Base-by-base conservation (phyloP, 1,284 basidiomycete genomes). In the Puccinia novopanici region DNA sequence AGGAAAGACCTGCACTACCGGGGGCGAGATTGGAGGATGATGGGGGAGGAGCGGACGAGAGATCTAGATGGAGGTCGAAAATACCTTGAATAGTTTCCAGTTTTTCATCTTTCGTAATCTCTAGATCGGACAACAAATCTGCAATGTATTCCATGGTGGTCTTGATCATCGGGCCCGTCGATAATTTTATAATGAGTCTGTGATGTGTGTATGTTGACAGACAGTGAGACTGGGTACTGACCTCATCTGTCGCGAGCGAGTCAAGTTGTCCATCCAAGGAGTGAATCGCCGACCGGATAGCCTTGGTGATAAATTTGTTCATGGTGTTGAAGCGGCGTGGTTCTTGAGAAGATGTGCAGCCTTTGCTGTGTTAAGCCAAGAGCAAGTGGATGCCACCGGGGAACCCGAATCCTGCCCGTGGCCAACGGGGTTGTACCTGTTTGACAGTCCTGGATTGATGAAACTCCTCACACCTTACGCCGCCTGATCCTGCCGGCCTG, bases 31-130 rank as follows among this genome's bases (percentile, higher is more conserved):
- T 34, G 34, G 30, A 27, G 30, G 30, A 57, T n/a, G n/a, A 65
- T 67, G 13, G 65, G n/a, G 2, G 10, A 12, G 55, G n/a, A 22
- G 30, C 24, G 65, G 48, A 52, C 24, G 71, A 73, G 2, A 52
- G 52, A 70, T 70, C 75, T 17, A 57, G 24, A 70, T 79, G 52
- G 57, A 79, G 76, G 24, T 79, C 76, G 17, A 79, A 59, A n/a
- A 79, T 79, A 27, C 76, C 76, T n/a, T 61, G 65, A 24, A 79
- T 79, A 22, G 76, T 79, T 27, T 79, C 76, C 42, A 50, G 65
- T 27, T 79, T 71, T 34, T 79, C 76, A 61, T 79, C 76, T 22
- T 61, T 48, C 3, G 50, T 2, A 17, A 79, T 79, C 6, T 71
- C 37, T 30, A 27, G 54, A 71, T 79, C 67, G 6, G 65, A 57